Conservation (phyloP, 139 green algal species). For the Tetratostichococcus sp. region DNA sequence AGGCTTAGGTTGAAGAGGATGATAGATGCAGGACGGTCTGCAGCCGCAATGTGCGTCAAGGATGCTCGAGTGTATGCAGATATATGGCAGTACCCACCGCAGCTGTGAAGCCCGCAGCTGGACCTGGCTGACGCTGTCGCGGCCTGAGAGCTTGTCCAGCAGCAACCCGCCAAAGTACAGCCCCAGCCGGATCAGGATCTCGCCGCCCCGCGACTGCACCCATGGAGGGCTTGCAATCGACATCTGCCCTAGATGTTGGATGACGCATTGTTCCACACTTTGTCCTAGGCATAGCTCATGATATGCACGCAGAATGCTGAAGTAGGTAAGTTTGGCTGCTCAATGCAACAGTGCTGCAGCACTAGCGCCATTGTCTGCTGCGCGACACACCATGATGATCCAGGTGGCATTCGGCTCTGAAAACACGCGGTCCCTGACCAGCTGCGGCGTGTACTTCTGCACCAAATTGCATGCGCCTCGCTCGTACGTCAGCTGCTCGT, state of each 20-base stretch:
- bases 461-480: slow-evolving; percentile 39
- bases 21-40: no score
- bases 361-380: no score
- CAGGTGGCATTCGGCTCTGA: slow-evolving; percentile 5
- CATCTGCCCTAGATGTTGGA: no score
- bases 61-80: no score
- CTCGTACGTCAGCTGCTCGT: slow-evolving; percentile 55
- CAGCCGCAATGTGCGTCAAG: no score
- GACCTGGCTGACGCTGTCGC: slow-evolving; percentile 9
- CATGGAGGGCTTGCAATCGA: no score
- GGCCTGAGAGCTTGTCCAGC: slow-evolving; percentile 36
- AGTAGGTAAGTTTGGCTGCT: no score
- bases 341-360: no score
- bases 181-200: slow-evolving; percentile 45
- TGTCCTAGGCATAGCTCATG: no score
- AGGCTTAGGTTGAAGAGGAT: no score
- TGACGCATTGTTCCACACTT: no score
- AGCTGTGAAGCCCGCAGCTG: background rate
- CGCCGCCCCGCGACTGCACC: slow-evolving; percentile 27
- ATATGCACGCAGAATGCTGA: no score
- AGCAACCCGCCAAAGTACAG: slow-evolving; percentile 44
- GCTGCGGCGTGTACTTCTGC: slow-evolving; percentile 38
- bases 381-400: slow-evolving; percentile 22
- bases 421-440: slow-evolving; percentile 19
- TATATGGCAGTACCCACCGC: background rate